phyloP scores from a whole-genome alignment of 2,329 filamentous ascomycete species.

The Dactylella cylindrospora region DNA sequence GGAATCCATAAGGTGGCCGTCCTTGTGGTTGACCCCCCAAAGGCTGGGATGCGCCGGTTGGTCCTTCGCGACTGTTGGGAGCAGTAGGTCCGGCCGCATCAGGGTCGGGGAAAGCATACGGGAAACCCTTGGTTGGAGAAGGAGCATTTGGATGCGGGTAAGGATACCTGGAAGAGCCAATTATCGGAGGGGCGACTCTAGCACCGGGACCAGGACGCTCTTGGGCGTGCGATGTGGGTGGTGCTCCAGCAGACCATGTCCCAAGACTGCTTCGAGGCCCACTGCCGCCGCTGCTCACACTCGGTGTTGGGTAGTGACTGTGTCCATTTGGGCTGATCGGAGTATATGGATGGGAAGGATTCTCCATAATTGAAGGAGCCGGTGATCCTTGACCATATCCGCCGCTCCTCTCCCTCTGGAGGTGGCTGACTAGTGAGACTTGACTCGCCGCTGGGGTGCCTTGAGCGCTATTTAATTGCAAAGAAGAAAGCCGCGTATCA shows the following conservation, averaged over 20 bases:
- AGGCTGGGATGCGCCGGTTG: slow-evolving; percentile 7
- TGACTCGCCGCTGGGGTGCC: slow-evolving; percentile 48
- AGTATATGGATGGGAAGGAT: slow-evolving; percentile 37
- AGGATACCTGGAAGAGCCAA: slow-evolving; percentile 47
- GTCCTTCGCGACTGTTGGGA: slow-evolving; percentile 37
- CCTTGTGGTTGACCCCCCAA: slow-evolving; percentile 9
- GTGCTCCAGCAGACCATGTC: slow-evolving; percentile 42
- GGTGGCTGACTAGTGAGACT: slow-evolving; percentile 48
- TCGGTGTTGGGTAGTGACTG: slow-evolving; percentile 34
- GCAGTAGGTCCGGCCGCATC: slow-evolving; percentile 47
- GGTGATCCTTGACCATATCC: slow-evolving; percentile 45
- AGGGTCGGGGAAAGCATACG: slow-evolving; percentile 50
- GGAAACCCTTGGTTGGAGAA: slow-evolving; percentile 49
- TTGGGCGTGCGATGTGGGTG: slow-evolving; percentile 39
- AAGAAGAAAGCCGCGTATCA: slow-evolving; percentile 46
- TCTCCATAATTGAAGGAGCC: slow-evolving; percentile 44
- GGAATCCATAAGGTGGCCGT: slow-evolving; percentile 36
- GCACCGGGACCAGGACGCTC: slow-evolving; percentile 33
- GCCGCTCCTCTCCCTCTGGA: slow-evolving; percentile 48
- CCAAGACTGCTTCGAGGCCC: slow-evolving; percentile 43
- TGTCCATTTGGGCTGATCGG: slow-evolving; percentile 35
- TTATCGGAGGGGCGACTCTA: slow-evolving; percentile 48
- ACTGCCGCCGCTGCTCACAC: slow-evolving; percentile 42
- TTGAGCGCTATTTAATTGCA: slow-evolving; percentile 46
- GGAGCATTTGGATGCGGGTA: slow-evolving; percentile 49